phyloP scores from a whole-genome alignment of 768 basidiomycete genomes.

The Bullera alba region DNA sequence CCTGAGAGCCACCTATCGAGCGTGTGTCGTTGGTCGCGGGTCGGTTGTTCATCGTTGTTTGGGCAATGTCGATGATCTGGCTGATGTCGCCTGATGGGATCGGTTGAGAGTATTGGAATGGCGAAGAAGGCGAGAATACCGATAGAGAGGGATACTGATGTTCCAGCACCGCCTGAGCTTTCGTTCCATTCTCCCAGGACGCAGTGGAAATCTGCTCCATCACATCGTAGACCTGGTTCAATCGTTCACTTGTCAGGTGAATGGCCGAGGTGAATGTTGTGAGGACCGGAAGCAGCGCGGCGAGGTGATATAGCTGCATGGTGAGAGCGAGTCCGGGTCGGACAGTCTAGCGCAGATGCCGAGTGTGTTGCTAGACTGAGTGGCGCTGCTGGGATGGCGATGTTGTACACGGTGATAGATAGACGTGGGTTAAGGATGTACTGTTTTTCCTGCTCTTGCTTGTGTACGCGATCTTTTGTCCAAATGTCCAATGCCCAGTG shows the following conservation, averaged over 20 bases:
- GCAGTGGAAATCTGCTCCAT: slow-evolving; percentile 30
- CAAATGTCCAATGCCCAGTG: too few relatives aligned
- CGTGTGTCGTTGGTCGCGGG: slow-evolving; percentile 9
- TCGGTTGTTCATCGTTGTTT: slow-evolving; percentile 35
- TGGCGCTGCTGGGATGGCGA: too few relatives aligned
- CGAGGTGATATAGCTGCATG: too few relatives aligned
- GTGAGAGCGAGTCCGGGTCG: too few relatives aligned
- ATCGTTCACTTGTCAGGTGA: slow-evolving; percentile 21
- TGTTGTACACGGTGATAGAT: too few relatives aligned
- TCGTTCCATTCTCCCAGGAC: slow-evolving; percentile 44
- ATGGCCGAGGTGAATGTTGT: slow-evolving; percentile 11
- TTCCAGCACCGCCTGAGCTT: slow-evolving; percentile 39
- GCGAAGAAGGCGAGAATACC: slow-evolving; percentile 26
- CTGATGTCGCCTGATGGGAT: slow-evolving; percentile 18
- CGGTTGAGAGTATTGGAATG: slow-evolving; percentile 13
- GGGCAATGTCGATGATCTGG: slow-evolving; percentile 33
- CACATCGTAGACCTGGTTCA: slow-evolving; percentile 32
- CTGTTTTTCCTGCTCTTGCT: too few relatives aligned
- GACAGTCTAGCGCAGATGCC: too few relatives aligned
- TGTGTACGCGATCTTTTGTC: too few relatives aligned
- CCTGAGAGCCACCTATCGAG: too few relatives aligned
- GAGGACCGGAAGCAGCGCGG: too few relatives aligned
- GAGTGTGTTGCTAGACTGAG: too few relatives aligned
- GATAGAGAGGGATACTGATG: slow-evolving; percentile 34
- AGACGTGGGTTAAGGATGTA: too few relatives aligned